Evolutionary conservation across 768 basidiomycete species (phyloP), one percentile per base, ranked within the genome.

Genomic region (Tricholoma sp.): DNA sequence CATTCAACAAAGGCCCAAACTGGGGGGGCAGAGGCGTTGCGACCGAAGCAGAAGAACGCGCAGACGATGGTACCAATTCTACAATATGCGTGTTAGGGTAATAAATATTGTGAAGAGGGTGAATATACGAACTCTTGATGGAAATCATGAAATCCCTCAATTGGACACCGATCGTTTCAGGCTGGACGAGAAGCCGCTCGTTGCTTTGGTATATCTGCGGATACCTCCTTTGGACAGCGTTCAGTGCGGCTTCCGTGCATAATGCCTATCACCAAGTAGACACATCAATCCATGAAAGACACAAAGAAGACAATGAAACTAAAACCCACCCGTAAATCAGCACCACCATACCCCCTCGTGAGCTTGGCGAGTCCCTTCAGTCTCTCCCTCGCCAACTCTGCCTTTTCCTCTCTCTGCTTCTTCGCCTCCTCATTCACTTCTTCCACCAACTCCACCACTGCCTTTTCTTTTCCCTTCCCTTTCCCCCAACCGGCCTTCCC

Each of bases 311-410:
- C 89, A 53, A 35, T 41, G 43, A 51, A 9, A 76, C 89, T 4
- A 21, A 10, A 45, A 45, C 43, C 60, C 63, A 96, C 96, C 72
- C 97, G 77, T 56, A 99, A 70, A 78, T 99, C 97, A 35, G 97
- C 97, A 61, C 97, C 97, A 22, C 92, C 97, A 70, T 98, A 99
- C 0, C 97, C 97, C 71, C 98, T 98, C 7, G 96, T 98, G 56
- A 95, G 72, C 70, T 85, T 86, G 0, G 94, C 91, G 52, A 99
- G 71, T 6, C 89, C 90, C 61, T 68, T 64, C 29, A 72, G 24
- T 55, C 64, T 69, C 51, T 69, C 65, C 50, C 58, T 47, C 24
- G 24, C 24, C 24, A 27, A 27, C 5, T 27, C 24, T 27, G 24
- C 24, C 24, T 27, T 27, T 27, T 27, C 24, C 24, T 27, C 24